phyloP scores from a whole-genome alignment of 2,329 filamentous ascomycete genomes.

The Phaeosphaeriaceae sp. region DNA sequence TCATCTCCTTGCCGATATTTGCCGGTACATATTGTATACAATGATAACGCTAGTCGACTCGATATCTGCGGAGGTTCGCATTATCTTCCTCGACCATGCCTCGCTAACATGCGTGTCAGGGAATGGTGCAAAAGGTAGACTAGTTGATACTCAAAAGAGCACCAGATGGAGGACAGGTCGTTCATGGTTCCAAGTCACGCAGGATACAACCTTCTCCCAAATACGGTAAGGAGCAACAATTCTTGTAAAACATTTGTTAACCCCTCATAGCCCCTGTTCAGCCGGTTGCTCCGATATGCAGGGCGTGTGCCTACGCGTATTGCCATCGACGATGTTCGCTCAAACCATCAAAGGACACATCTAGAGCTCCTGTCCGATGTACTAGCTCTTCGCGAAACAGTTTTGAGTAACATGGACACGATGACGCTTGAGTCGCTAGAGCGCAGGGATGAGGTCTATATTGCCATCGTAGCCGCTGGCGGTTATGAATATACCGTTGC shows the following conservation, averaged over 20 bases:
- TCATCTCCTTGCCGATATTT: slow-evolving; percentile 21
- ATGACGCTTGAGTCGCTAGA: slow-evolving; percentile 36
- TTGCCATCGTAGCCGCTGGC: slow-evolving; percentile 54
- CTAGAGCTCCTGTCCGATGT: slow-evolving; percentile 54
- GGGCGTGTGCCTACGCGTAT: slow-evolving; percentile 41
- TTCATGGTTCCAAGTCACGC: slow-evolving; percentile 36
- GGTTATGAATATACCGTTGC: slow-evolving; percentile 58
- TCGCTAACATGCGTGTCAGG: no score
- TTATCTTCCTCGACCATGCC: no score
- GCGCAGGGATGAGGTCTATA: slow-evolving; percentile 50
- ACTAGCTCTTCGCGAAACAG: slow-evolving; percentile 49
- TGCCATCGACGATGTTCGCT: slow-evolving; percentile 50
- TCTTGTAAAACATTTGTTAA: neutral
- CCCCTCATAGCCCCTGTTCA: slow-evolving; percentile 45
- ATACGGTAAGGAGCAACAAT: slow-evolving; percentile 29
- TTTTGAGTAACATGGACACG: slow-evolving; percentile 40
- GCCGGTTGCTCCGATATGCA: slow-evolving; percentile 50
- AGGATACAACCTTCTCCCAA: slow-evolving; percentile 37
- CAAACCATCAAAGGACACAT: slow-evolving; percentile 47
- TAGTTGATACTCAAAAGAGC: neutral
- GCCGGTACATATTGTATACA: slow-evolving; percentile 11
- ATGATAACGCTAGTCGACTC: slow-evolving; percentile 24
- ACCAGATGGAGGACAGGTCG: slow-evolving; percentile 36
- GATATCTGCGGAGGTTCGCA: slow-evolving; percentile 6
- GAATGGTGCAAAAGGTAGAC: no score